Evolutionary conservation across 148 eudicot species (phyloP).

Genomic region (Silene conica): DNA sequence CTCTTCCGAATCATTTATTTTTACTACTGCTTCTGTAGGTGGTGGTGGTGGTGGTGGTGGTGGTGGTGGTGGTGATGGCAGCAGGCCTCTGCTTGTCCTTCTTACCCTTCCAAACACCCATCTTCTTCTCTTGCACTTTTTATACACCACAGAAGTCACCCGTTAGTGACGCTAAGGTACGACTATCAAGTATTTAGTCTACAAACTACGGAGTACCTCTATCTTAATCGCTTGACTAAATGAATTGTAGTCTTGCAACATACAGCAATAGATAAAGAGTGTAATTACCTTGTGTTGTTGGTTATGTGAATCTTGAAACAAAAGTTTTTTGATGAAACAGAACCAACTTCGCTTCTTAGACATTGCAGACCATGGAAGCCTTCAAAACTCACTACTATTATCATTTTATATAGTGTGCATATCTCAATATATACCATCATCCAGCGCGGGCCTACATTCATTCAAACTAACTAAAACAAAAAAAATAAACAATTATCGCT

Average conservation of each 20-base stretch:
- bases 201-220: too few relatives aligned
- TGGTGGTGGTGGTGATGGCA: conserved; percentile 40
- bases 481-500: too few relatives aligned
- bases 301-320: conserved; percentile 35
- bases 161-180: not conserved
- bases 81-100: conserved; percentile 23
- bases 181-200: too few relatives aligned
- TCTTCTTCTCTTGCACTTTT: conserved; percentile 46
- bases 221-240: too few relatives aligned
- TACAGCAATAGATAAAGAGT: too few relatives aligned
- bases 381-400: not conserved
- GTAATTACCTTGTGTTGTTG: conserved; percentile 40
- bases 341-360: conserved; percentile 66
- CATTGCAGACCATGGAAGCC: conserved; percentile 32
- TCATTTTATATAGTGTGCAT: not conserved
- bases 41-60: too few relatives aligned
- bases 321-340: conserved; percentile 39
- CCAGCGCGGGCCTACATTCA: not conserved
- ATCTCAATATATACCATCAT: conserved; percentile 1
- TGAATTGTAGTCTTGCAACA: too few relatives aligned
- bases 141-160: not conserved
- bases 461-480: not conserved
- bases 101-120: conserved; percentile 43
- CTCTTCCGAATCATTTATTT: conserved; percentile 12
- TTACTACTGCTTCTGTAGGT: too few relatives aligned